These are phyloP conservation scores for Coemansia sp. DNA, from an alignment of 192 early-diverging fungal species.

Conservation along the genomic window DNA sequence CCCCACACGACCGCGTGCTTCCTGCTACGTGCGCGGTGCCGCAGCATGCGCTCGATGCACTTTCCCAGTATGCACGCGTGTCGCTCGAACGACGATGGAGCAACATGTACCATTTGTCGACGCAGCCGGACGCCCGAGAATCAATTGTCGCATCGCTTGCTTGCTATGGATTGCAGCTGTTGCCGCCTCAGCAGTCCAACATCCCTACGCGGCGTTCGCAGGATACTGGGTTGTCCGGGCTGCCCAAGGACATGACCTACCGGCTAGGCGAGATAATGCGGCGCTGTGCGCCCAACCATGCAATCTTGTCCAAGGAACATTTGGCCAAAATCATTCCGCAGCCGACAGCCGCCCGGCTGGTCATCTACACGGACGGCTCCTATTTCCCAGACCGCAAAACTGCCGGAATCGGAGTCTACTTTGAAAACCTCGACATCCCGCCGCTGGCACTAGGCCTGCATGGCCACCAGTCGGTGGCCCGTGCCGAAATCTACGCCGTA, in stretches of 20 bases:
- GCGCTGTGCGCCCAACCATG: constrained; percentile 29
- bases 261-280: constrained; percentile 28
- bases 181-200: constrained; percentile 1
- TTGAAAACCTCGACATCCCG: constrained; percentile 12
- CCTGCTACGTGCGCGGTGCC: constrained; percentile 12
- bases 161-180: constrained; percentile 5
- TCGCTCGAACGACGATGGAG: constrained; percentile 31
- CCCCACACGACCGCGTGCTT: constrained; percentile 19
- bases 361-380: constrained; percentile 38
- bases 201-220: no score
- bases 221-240: no score
- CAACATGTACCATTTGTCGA: constrained; percentile 21
- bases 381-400: constrained; percentile 24
- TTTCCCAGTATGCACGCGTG: constrained; percentile 23
- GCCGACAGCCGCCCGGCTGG: constrained; percentile 6
- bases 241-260: no score
- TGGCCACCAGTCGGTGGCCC: constrained; percentile 33
- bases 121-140: constrained; percentile 2
- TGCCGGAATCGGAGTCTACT: constrained; percentile 40
- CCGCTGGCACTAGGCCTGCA: constrained; percentile 24
- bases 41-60: constrained; percentile 13
- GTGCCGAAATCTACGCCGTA: constrained; percentile 38
- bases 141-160: constrained; percentile 13
- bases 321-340: constrained; percentile 35
- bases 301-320: constrained; percentile 32